Evolutionary conservation across 306 rosid species (phyloP).

Genomic region (Leucaena leucocephala): DNA sequence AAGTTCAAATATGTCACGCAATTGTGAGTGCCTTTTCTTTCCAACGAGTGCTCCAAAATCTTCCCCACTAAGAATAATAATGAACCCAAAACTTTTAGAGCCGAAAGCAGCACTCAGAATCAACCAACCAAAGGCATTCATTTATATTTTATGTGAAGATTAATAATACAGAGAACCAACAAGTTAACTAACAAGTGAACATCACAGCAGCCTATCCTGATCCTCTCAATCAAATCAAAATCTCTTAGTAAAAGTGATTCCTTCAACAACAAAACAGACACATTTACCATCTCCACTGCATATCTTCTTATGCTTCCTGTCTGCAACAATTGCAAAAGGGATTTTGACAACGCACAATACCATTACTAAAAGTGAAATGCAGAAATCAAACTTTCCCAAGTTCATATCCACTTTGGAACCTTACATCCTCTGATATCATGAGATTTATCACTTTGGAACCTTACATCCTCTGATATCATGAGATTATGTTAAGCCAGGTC

Average conservation of each 20-base stretch:
- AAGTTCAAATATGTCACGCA: constrained; percentile 29
- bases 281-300: neutral
- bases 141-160: neutral
- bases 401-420: neutral
- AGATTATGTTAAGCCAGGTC: neutral
- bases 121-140: neutral
- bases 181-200: neutral
- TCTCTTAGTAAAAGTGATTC: constrained; percentile 4
- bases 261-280: neutral
- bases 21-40: constrained; percentile 37
- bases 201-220: constrained; percentile 1
- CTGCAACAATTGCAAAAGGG: constrained; percentile 19
- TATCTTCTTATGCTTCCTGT: neutral
- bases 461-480: neutral
- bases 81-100: constrained; percentile 14
- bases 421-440: too few species aligned
- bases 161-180: neutral
- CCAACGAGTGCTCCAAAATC: constrained; percentile 44
- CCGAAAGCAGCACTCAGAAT: constrained; percentile 43
- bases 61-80: constrained; percentile 28
- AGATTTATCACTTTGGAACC: neutral
- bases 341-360: neutral
- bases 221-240: constrained; percentile 4
- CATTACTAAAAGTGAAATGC: neutral
- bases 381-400: neutral